Conservation (phyloP, 768 basidiomycete genomes). For the Amanita fuliginea region DNA sequence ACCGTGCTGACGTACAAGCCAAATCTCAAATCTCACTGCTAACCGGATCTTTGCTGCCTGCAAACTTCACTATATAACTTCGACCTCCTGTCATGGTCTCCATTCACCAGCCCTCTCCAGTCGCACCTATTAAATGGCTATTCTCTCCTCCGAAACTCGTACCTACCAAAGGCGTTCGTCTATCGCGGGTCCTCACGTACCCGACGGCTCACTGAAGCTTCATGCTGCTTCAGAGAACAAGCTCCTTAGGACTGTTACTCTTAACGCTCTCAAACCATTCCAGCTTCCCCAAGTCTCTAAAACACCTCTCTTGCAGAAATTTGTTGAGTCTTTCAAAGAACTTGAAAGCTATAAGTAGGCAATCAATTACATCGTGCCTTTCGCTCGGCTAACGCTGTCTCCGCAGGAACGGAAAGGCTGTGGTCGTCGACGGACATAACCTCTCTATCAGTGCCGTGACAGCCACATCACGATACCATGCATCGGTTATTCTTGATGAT, state of each 20-base stretch:
- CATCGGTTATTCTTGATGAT: conserved; percentile 38
- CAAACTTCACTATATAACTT: conserved; percentile 1
- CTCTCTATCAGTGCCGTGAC: conserved; percentile 70
- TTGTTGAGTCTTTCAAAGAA: conserved; percentile 48
- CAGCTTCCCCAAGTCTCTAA: not conserved
- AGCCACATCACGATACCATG: conserved; percentile 59
- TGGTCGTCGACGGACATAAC: conserved; percentile 57
- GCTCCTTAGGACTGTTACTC: conserved; percentile 10
- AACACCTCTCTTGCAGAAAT: conserved; percentile 38
- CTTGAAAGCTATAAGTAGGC: conserved; percentile 54
- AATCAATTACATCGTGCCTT: conserved; percentile 1
- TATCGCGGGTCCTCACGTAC: conserved; percentile 12
- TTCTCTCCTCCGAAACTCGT: conserved; percentile 20
- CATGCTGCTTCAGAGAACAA: conserved; percentile 9
- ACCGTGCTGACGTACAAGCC: not conserved
- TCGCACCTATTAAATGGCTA: conserved; percentile 14
- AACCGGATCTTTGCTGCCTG: not conserved
- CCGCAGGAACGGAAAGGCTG: conserved; percentile 46
- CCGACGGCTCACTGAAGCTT: conserved; percentile 15
- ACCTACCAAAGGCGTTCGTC: conserved; percentile 18
- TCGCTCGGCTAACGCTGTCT: not conserved
- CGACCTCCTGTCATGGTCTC: not conserved
- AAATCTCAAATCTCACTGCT: not conserved
- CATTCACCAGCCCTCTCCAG: conserved; percentile 2
- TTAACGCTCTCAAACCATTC: conserved; percentile 7